Evolutionary conservation across 2,329 filamentous ascomycete genomes (phyloP).

Genomic region (Paramyrothecium sp.): DNA sequence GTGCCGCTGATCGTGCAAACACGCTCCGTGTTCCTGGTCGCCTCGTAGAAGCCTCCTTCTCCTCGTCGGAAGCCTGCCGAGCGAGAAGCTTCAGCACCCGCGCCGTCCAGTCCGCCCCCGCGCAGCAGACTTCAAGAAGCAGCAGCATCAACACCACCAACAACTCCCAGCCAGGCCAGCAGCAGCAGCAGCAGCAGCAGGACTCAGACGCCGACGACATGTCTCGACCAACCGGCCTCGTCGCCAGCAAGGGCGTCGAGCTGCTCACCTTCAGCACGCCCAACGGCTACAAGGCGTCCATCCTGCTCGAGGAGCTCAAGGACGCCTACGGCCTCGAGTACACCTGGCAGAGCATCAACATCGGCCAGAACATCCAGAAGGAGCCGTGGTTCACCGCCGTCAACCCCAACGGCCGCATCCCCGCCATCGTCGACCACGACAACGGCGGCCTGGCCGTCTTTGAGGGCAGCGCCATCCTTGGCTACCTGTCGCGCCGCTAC

Average conservation of each 20-base stretch:
- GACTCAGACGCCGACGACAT: conserved; percentile 11
- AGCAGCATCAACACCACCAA: not conserved
- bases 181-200: not conserved
- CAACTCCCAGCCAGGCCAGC: not conserved
- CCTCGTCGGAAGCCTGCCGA: no score
- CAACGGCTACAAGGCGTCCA: conserved; percentile 56
- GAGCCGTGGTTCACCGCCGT: conserved; percentile 64
- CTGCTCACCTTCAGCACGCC: conserved; percentile 57
- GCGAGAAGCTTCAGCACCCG: not conserved
- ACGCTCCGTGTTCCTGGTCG: not conserved
- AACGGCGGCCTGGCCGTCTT: conserved; percentile 63
- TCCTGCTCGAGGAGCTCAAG: conserved; percentile 65
- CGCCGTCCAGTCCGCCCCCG: not conserved
- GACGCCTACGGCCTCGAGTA: conserved; percentile 63
- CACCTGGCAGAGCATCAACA: conserved; percentile 58
- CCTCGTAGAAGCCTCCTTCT: no score
- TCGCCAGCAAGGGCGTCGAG: conserved; percentile 63
- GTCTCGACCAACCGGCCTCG: conserved; percentile 47
- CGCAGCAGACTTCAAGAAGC: not conserved
- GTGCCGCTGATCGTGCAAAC: not conserved
- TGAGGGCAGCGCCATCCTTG: conserved; percentile 71
- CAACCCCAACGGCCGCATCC: conserved; percentile 65
- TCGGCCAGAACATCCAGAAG: conserved; percentile 62
- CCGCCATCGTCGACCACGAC: conserved; percentile 66
- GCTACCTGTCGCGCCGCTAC: conserved; percentile 72